Base-by-base conservation (phyloP, 208 protist species). In the Leishmania arabica region DNA sequence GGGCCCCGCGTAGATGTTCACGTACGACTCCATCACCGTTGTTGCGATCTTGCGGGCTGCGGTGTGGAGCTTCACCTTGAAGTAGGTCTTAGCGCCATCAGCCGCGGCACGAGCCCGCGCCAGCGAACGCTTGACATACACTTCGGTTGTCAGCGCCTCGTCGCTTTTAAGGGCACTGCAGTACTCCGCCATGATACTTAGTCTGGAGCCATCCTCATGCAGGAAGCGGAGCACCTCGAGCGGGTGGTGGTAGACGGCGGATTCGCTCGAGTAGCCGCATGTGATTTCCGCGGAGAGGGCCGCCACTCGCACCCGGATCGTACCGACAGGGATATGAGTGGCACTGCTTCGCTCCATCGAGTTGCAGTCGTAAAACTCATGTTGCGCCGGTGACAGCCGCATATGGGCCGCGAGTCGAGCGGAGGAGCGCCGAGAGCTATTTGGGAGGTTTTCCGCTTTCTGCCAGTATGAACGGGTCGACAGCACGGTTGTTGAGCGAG, bases 1-100 rank as follows among this genome's bases (percentile, higher is more conserved):
- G 47, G 89, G 82, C 31, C 91, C 91, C 56, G 90, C 75, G 66
- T 88, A 80, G 21, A 84, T 71, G 70, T 82, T 88, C 27, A 90
- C 75, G 84, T 92, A 93, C 1, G 54, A 72, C 62, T 93, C 85
- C 86, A 95, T 90, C 64, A 91, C 84, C 0, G 88, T 95, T 42
- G 92, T 95, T 5, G 91, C 86, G 71, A 93, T 81, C 56, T 78
- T 86, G 58, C 78, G 82, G 19, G 92, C 89, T 4, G 81, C 54
- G 27, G 78, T 87, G 47, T 84, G 78, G n/a, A 88, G 76, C 40
- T 85, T 88, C 21, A 92, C 80, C n/a, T 91, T 88, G 75, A 93
- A 91, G 79, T 91, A 91, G 34, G 88, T 84, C 54, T 89, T 85
- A 6, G 79, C 71, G 11, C 49, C 71, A 64, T 88, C 81, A 7